Percentiles rank a stretch among this genome's conserved stretches.
Evolutionary conservation across 2,329 filamentous ascomycete species (phyloP).

Genomic region (Tolypocladium ophioglossoides): DNA sequence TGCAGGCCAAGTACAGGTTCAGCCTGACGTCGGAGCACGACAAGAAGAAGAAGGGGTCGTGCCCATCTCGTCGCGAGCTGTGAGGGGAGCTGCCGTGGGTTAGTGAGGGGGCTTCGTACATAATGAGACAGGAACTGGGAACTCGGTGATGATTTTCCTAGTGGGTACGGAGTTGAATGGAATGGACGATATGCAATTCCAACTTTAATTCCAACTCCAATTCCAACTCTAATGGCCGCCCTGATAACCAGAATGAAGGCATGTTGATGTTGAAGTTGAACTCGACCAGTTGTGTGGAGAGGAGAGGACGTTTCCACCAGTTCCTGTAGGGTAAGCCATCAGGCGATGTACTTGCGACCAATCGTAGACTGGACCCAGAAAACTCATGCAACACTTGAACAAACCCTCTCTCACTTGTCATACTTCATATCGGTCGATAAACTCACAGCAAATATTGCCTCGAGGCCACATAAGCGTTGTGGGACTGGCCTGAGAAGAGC

Average conservation of each 20-base stretch:
- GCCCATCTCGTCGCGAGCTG: not conserved
- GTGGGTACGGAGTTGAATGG: too few species aligned
- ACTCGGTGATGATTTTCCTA: too few species aligned
- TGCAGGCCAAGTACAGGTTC: constrained; percentile 52
- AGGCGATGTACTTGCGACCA: not conserved
- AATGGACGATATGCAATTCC: not conserved
- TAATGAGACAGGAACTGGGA: not conserved
- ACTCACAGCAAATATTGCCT: not conserved
- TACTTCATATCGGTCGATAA: not conserved
- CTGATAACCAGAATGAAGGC: not conserved
- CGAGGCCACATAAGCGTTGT: too few species aligned
- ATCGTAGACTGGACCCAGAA: not conserved
- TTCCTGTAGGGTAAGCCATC: not conserved
- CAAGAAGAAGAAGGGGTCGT: not conserved
- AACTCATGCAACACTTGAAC: not conserved
- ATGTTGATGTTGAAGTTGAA: not conserved
- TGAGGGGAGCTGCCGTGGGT: not conserved
- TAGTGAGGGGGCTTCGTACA: not conserved
- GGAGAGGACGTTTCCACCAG: not conserved
- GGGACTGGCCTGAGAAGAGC: not conserved
- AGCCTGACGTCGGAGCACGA: constrained; percentile 26
- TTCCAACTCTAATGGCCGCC: not conserved
- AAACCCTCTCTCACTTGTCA: not conserved
- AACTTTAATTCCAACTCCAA: not conserved
- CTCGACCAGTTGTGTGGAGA: not conserved